Base-by-base conservation (phyloP, 106 monocot species). In the Iris macrosiphon region DNA sequence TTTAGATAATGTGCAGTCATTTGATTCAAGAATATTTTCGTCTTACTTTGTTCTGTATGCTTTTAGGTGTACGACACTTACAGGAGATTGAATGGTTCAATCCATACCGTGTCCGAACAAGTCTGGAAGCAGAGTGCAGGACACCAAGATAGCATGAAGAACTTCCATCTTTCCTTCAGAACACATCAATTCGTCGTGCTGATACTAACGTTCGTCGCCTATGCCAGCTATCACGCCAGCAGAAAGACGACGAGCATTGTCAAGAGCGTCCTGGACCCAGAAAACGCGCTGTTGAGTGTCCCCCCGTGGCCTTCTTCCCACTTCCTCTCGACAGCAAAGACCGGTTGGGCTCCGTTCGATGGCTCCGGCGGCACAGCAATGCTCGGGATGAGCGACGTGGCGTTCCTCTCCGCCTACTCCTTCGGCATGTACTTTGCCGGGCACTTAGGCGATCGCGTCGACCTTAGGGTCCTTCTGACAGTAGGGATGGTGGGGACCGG, bases 241-340 rank as follows among this genome's bases (percentile, higher is more conserved):
- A 57, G 91, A 37, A 92, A 92, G 26, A 85, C 85, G 43, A 85
- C 91, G 26, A 92, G 91, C 69, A 84, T 92, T 28, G 91, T 92
- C 1, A 92, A 92, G 53, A 79, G 81, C 13, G 79, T 68, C 3
- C 81, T 92, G 32, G 91, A 92, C 25, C 85, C 91, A 0, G 28
- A 76, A 22, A 71, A 66, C 5, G 30, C 72, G 2, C 60, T 57
- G 13, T 12, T 79, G 42, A 72, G 72, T 4, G 64, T 57, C 45
- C 41, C 55, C 10, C 61, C 17, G 2, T 69, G 59, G 58, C 31
- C 62, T 3, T 45, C 59, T 0, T 18, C 49, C 4, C 32, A 55
- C 20, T 53, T 65, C 28, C 45, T 63, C 2, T 20, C 2, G 14
- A 16, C 45, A 20, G 16, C n/a, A 0, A 22, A 50, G 4, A 35